Evolutionary conservation across 2,329 filamentous ascomycete genomes (phyloP), one percentile per base, ranked within the genome.

Genomic region (Davidsoniella neocaledoniae): DNA sequence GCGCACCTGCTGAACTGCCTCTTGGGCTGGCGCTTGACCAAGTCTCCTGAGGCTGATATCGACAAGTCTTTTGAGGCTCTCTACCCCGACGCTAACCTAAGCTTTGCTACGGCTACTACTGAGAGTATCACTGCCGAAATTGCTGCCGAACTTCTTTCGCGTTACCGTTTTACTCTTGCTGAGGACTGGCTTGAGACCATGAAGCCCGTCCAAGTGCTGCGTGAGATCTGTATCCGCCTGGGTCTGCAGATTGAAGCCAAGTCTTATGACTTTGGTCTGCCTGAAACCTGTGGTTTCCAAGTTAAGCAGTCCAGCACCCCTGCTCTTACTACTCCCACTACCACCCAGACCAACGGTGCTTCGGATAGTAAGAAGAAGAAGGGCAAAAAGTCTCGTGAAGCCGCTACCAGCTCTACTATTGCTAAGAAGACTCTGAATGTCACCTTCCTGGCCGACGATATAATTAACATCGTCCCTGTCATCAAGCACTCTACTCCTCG

Each of bases 1-100:
- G 73, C 88, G 5, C 91, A 98, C 62, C 71, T 98, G 46, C 73
- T 98, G 57, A 98, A 98, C 71, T 98, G 91, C 65, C 71, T 98
- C 39, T 71, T 98, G 36, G 91, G 91, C 12, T 71, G 72, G 44
- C 76, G 74, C 40, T 66, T 90, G 50, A 94, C 94, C 63, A 59
- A 76, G n/a, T 78, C 81, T 57, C 91, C 91, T 23, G 71, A 73
- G 47, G 77, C 86, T 38, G 83, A 93, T 54, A 71, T 87, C 52
- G 87, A 96, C 57, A 68, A 80, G 53, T 73, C 76, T 6, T 66
- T 96, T 55, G 81, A 80, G 63, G 65, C 72, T 12, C 69, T 96
- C 48, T 98, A 94, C 63, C 72, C 79, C 14, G 86, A 94, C 57
- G 79, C 77, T 10, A 85, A 94, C 61, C 78, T 91, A 58, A 75